Conservation (phyloP, 108 stramenopile species). For the Pseudonitzschia multistriata region DNA sequence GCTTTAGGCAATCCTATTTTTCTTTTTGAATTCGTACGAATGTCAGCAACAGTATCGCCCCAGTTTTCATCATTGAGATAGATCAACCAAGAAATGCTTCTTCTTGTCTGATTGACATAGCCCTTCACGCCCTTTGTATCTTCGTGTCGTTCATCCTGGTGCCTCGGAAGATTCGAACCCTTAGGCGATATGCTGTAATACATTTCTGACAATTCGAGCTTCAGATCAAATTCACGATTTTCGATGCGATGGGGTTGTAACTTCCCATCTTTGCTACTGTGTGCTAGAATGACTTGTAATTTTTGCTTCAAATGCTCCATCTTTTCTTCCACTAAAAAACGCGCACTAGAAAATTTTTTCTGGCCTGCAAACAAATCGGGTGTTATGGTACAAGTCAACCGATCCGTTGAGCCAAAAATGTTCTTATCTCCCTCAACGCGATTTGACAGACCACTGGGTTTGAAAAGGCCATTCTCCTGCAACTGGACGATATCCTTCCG, state of each 20-base stretch:
- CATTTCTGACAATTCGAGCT: slow-evolving; percentile 1
- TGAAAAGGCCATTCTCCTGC: neutral
- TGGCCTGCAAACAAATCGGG: neutral
- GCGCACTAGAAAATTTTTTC: neutral
- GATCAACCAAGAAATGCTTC: slow-evolving; percentile 60
- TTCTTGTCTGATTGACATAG: slow-evolving; percentile 53
- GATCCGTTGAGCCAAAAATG: neutral
- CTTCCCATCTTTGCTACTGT: neutral
- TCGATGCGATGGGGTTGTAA: neutral
- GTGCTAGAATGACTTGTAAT: neutral
- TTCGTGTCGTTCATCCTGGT: slow-evolving; percentile 72
- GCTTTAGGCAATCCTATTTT: neutral
- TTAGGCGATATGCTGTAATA: slow-evolving; percentile 12
- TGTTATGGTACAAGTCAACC: slow-evolving; percentile 9
- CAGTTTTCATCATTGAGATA: slow-evolving; percentile 65
- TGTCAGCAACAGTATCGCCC: slow-evolving; percentile 39
- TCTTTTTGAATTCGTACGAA: neutral
- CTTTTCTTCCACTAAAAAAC: slow-evolving; percentile 3
- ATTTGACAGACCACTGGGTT: slow-evolving; percentile 4
- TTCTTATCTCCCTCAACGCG: slow-evolving; percentile 11
- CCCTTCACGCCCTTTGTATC: slow-evolving; percentile 59
- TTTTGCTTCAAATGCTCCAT: slow-evolving; percentile 1
- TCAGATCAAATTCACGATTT: neutral
- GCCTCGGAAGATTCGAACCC: slow-evolving; percentile 8
- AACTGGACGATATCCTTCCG: slow-evolving; percentile 6